These are phyloP conservation scores for Maudiozyma humilis DNA, from an alignment of 1,139 yeast genomes.

Conservation along the genomic window DNA sequence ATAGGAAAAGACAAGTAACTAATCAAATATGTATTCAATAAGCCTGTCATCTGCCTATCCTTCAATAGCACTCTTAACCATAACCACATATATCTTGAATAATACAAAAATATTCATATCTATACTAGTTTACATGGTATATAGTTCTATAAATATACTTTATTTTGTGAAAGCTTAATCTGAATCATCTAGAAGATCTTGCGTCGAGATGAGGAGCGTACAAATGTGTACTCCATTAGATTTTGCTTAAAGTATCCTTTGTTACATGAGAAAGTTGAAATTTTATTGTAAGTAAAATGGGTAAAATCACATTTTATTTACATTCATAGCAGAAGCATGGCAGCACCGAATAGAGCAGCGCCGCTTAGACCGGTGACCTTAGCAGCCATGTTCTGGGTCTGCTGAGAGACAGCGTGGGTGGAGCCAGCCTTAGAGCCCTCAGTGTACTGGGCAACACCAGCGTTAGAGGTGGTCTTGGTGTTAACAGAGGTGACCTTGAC, in stretches of 20 bases:
- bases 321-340: slow-evolving; percentile 7
- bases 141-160: background rate
- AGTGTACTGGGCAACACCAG: background rate
- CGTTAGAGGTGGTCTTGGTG: background rate
- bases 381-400: slow-evolving; percentile 7
- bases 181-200: background rate
- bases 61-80: too few species aligned
- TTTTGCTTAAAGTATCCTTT: background rate
- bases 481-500: background rate
- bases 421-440: slow-evolving; percentile 1
- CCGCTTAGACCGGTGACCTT: slow-evolving; percentile 6
- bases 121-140: background rate
- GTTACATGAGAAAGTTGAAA: background rate
- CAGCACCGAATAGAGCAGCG: slow-evolving; percentile 7
- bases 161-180: background rate
- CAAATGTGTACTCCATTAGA: background rate
- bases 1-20: too few species aligned
- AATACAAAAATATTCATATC: too few species aligned
- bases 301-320: background rate
- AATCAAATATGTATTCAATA: too few species aligned
- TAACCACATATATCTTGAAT: too few species aligned
- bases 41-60: too few species aligned
- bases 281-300: background rate
- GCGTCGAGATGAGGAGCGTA: background rate
- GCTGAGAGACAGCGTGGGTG: slow-evolving; percentile 4